Conservation (phyloP, 202 grass and related monocot genomes). For the Panicum virgatum region DNA sequence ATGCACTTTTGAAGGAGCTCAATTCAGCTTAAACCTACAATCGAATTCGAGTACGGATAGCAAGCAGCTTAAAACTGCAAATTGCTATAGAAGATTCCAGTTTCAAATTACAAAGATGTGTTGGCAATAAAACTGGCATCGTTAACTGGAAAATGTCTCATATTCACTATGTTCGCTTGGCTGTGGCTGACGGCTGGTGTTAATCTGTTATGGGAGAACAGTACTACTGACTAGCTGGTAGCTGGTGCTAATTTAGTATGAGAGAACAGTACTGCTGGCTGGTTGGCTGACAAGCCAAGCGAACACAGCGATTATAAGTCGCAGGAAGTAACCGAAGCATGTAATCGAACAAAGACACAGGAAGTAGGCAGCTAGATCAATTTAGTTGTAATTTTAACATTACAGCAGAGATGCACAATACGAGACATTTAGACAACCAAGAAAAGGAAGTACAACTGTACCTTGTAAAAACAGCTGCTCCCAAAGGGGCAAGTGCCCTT, state of each 20-base stretch:
- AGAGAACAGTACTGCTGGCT: too few species aligned
- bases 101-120: conserved; percentile 19
- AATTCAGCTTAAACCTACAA: not conserved
- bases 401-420: not conserved
- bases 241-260: too few species aligned
- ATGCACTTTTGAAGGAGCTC: not conserved
- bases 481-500: conserved; percentile 82
- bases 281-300: too few species aligned
- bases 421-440: not conserved
- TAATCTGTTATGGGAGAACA: too few species aligned
- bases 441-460: conserved; percentile 17
- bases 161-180: too few species aligned
- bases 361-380: not conserved
- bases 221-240: too few species aligned
- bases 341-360: not conserved
- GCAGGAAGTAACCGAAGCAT: not conserved
- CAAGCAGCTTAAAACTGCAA: not conserved
- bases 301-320: too few species aligned
- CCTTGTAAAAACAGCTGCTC: conserved; percentile 89
- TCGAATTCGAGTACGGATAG: not conserved
- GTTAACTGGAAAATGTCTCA: not conserved
- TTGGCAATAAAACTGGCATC: not conserved
- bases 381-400: conserved; percentile 17
- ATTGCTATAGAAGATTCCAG: not conserved
- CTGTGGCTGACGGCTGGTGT: too few species aligned